Percentiles rank a stretch among this genome's conserved stretches.
These are phyloP conservation scores for Tulasnella sp. DNA, from an alignment of 768 basidiomycete genomes.

Conservation along the genomic window DNA sequence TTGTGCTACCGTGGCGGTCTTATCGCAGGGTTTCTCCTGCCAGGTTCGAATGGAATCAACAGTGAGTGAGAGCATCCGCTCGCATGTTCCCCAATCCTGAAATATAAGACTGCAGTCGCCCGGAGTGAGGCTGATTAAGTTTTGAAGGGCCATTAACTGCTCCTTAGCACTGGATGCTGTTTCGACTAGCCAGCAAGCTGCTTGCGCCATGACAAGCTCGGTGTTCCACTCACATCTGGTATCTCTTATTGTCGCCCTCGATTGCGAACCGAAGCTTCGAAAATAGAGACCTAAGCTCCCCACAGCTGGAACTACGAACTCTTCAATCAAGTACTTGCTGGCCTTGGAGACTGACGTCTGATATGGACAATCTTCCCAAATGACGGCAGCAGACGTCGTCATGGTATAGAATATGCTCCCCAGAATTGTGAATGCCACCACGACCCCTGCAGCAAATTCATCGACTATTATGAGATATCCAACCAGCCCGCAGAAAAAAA, in stretches of 20 bases:
- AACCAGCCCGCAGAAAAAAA: slow-evolving; percentile 5
- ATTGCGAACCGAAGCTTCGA: no score
- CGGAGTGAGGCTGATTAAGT: background rate
- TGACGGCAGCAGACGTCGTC: background rate
- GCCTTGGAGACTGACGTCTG: background rate
- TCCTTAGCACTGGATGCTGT: background rate
- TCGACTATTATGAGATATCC: slow-evolving; percentile 1
- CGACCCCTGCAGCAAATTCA: background rate
- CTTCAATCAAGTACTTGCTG: slow-evolving; percentile 28
- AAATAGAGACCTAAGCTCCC: no score
- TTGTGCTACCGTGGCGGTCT: background rate
- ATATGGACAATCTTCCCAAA: background rate
- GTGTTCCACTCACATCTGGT: no score
- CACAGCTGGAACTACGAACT: no score
- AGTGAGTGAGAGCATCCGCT: background rate
- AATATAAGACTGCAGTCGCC: background rate
- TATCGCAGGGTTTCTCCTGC: background rate
- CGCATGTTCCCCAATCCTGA: background rate
- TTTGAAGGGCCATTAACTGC: background rate
- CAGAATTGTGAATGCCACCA: background rate
- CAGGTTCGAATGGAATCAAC: background rate
- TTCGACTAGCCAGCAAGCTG: background rate
- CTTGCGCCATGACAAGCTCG: background rate
- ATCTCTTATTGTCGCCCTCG: no score
- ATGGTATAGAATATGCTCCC: background rate